A percentile compares a stretch with the other conserved stretches of the same genome.
These are phyloP conservation scores for Sclerotinia glacialis DNA, from an alignment of 2,329 filamentous ascomycete species.

Conservation along the genomic window DNA sequence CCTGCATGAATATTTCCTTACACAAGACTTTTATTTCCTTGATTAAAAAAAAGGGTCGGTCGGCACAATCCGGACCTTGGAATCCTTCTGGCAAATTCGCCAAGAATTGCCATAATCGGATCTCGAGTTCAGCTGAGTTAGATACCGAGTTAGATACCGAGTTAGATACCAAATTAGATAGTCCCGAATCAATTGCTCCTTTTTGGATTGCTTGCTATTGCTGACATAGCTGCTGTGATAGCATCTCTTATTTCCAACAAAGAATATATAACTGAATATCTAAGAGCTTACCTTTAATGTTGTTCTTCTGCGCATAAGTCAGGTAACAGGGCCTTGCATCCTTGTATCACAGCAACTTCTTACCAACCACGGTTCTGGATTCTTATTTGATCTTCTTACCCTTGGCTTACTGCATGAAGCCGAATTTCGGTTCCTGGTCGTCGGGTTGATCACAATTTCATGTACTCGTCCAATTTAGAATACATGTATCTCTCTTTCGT, in stretches of 20 bases:
- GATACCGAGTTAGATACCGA: too few species aligned
- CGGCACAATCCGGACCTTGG: constrained; percentile 1
- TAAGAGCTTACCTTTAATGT: not conserved
- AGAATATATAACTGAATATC: not conserved
- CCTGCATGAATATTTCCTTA: constrained; percentile 12
- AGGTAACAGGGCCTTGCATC: constrained; percentile 10
- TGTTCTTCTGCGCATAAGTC: constrained; percentile 8
- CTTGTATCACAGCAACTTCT: constrained; percentile 13
- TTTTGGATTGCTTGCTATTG: not conserved
- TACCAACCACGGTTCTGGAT: constrained; percentile 18
- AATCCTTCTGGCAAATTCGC: constrained; percentile 1
- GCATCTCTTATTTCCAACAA: not conserved
- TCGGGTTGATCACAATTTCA: constrained; percentile 18
- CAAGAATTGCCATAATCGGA: not conserved
- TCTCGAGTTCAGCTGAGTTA: not conserved
- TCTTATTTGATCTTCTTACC: constrained; percentile 11
- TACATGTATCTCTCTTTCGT: not conserved
- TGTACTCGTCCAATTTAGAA: not conserved
- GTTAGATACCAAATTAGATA: too few species aligned
- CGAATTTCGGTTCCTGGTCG: constrained; percentile 14
- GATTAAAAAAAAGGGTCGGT: not conserved
- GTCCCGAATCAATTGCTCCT: not conserved
- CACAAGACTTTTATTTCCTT: constrained; percentile 2
- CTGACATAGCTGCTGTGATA: not conserved
- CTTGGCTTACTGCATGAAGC: constrained; percentile 13